Base-by-base conservation (phyloP, 1,284 basidiomycete species). In the Tilletia walkeri region DNA sequence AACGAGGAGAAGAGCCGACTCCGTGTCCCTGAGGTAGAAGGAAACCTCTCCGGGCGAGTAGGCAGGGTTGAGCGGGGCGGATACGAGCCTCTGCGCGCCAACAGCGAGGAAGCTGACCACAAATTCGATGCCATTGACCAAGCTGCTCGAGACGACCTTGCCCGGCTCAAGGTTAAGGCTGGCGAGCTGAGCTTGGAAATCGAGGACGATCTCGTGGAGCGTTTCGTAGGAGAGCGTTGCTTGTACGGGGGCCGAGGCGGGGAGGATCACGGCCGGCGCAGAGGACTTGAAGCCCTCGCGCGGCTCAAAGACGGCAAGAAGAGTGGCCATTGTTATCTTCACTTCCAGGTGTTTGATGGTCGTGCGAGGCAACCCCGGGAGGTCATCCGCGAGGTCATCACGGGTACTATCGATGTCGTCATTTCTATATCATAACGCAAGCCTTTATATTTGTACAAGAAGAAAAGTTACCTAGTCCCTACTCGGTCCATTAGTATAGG, bases 41-140 rank as follows among this genome's bases (percentile, higher is more conserved):
- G 74, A 69, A 50, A 85, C 84, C 71, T 86, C 85, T 38, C 76
- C 73, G 36, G 80, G 73, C 41, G 83, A 84, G 75, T 86, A 86
- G 61, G 81, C 82, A 2, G 85, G 85, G 78, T 86, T 86, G 45
- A 86, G 73, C 0, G 85, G 85, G n/a, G 85, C 85, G 30, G 85
- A 83, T 36, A 86, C 77, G 61, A 83, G 76, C 65, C 85, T 68
- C 65, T 80, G 72, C 38, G 71, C 77, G 12, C 84, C 84, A 1
- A 80, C 80, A 3, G 82, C 84, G 9, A 85, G 69, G 72, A 85
- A 85, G n/a, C 80, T 78, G 4, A 80, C 76, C 3, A 83, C 84
- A 66, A 85, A 84, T 70, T 85, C 85, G 54, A 83, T 73, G 16
- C 81, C 78, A 67, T 86, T 86, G 67, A 80, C 76, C 56, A 86